Base-by-base conservation (phyloP, 768 basidiomycete species). In the Leccinum truebloodii region DNA sequence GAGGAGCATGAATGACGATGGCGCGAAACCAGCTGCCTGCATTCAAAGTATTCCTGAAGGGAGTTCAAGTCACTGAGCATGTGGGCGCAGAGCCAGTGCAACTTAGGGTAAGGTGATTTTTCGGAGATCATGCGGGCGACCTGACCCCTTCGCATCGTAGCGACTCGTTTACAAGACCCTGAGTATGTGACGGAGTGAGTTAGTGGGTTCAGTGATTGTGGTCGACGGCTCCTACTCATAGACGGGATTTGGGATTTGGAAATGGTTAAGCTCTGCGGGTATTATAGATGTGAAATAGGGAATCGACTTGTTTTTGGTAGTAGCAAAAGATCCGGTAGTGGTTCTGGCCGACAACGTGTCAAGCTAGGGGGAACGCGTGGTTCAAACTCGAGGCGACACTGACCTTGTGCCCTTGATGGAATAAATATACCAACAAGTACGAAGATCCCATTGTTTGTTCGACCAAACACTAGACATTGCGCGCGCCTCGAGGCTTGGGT, bases 31-130 rank as follows among this genome's bases (percentile, higher is more conserved):
- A 72, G 71, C 52, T 72, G 57, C 71, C 71, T 22, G 65, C 72
- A 13, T 73, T 63, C 62, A 71, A 73, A 59, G 72, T 72, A 7
- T 72, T 63, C 59, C 63, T 73, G 57, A 71, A 72, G 58, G 71
- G 71, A 3, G 65, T 71, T 44, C 63, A 73, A 41, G 68, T 73
- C 55, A 68, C 68, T 54, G 72, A 72, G 20, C 66, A 66, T 18
- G 72, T 70, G 63, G 71, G 71, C 51, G 70, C 62, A 28, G 68
- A 73, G 60, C 62, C 50, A 52, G 7, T 51, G 20, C 63, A 69
- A 49, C 72, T 73, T 57, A 46, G 34, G n/a, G 71, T 72, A 58
- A 63, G 68, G 7, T 54, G 39, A 63, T 46, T 39, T 32, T 9
- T 49, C 22, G 28, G 16, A 50, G 59, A 58, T 61, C 61, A 49